Evolutionary conservation across 441 rosid species (phyloP).

Genomic region (Populus tomentosa): DNA sequence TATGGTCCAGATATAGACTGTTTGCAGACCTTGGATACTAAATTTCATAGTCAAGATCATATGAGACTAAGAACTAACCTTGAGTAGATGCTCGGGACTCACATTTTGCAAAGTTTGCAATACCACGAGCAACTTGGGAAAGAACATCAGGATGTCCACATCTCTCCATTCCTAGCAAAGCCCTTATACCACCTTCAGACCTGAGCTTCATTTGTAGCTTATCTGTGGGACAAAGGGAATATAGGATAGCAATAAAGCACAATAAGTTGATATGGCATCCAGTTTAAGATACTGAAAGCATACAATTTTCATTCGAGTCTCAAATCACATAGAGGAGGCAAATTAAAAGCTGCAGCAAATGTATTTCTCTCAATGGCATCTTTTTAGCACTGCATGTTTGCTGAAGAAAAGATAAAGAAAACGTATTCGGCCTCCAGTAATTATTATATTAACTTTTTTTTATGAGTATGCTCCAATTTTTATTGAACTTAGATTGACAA

Average conservation of each 20-base stretch:
- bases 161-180: slow-evolving; percentile 96
- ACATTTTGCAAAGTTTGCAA: slow-evolving; percentile 97
- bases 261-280: neutral
- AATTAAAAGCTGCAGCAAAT: neutral
- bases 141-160: slow-evolving; percentile 98
- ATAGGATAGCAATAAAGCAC: neutral
- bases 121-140: slow-evolving; percentile 97
- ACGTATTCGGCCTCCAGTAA: neutral
- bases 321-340: neutral
- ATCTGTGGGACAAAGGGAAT: slow-evolving; percentile 37
- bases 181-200: slow-evolving; percentile 95
- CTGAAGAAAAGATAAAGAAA: neutral
- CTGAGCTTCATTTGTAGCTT: slow-evolving; percentile 79
- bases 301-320: neutral
- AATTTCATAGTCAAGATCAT: neutral
- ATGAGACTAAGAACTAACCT: slow-evolving; percentile 39
- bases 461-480: neutral
- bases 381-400: neutral
- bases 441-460: neutral
- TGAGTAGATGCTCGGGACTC: slow-evolving; percentile 84
- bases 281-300: neutral
- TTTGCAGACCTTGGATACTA: neutral
- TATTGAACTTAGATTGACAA: neutral
- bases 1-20: neutral
- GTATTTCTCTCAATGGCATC: neutral